Percentiles rank a stretch among this genome's conserved stretches.
Conservation (phyloP, 1,284 basidiomycete species). For the Heterobasidion parviporum region DNA sequence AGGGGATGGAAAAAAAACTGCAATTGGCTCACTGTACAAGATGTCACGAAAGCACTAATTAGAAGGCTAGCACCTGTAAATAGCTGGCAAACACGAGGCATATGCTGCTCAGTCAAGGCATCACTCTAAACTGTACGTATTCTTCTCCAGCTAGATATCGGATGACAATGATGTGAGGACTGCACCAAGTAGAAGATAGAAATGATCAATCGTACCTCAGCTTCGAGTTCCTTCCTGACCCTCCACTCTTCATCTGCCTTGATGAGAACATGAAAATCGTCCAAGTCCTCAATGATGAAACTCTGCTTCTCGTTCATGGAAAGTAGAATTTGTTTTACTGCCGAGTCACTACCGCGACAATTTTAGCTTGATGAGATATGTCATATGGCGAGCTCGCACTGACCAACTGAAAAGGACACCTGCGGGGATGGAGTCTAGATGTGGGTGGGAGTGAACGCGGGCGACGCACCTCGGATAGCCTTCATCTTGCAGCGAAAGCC, state of each 20-base stretch:
- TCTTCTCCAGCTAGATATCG: conserved; percentile 32
- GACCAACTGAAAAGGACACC: conserved; percentile 73
- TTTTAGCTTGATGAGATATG: background rate
- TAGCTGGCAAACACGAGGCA: too few species aligned
- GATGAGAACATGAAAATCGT: conserved; percentile 79
- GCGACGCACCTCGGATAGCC: background rate
- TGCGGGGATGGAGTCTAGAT: conserved; percentile 23
- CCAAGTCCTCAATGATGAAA: conserved; percentile 84
- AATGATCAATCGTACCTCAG: conserved; percentile 47
- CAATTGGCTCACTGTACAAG: too few species aligned
- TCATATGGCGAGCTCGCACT: conserved; percentile 14
- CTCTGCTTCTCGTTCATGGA: conserved; percentile 70
- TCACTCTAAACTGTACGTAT: conserved; percentile 34
- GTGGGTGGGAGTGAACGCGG: background rate
- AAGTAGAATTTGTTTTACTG: conserved; percentile 84
- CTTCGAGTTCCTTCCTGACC: conserved; percentile 64
- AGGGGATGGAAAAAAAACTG: too few species aligned
- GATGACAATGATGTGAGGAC: background rate
- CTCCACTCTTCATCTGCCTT: conserved; percentile 74
- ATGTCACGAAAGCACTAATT: too few species aligned
- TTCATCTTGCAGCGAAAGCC: background rate
- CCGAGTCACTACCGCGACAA: conserved; percentile 61
- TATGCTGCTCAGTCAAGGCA: background rate
- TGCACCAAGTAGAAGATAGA: background rate
- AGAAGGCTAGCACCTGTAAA: too few species aligned